Conservation (phyloP, 768 basidiomycete genomes). For the Phlebiopsis gigantea region DNA sequence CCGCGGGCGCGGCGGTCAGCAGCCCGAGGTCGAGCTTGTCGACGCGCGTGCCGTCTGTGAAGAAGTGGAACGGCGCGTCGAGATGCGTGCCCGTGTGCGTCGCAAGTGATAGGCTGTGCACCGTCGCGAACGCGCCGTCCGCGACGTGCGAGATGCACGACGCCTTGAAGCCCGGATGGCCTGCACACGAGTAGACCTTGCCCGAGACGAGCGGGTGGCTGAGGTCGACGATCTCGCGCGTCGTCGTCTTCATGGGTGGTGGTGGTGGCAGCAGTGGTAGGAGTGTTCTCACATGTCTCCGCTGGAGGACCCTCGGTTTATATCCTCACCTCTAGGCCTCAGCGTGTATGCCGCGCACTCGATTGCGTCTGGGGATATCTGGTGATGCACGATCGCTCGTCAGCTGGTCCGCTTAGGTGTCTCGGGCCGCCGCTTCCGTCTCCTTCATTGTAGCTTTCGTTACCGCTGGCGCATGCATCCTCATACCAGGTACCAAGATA, state of each 20-base stretch:
- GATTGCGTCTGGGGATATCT: not conserved
- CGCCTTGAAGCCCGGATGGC: constrained; percentile 45
- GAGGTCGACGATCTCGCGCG: constrained; percentile 40
- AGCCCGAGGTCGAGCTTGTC: constrained; percentile 50
- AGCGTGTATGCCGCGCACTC: not conserved
- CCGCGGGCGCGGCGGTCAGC: constrained; percentile 46
- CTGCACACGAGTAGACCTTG: constrained; percentile 47
- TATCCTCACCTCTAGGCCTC: not conserved
- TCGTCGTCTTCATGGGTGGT: not conserved
- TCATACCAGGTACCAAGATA: not conserved
- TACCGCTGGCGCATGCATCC: not conserved
- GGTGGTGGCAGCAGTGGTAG: not conserved
- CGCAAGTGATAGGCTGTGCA: constrained; percentile 49
- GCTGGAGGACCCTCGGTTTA: not conserved
- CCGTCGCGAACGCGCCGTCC: constrained; percentile 41
- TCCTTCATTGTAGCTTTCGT: not conserved
- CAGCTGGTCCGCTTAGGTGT: constrained; percentile 2
- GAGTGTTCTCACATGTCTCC: not conserved
- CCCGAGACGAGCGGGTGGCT: constrained; percentile 41
- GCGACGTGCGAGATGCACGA: constrained; percentile 34
- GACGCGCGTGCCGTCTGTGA: constrained; percentile 49
- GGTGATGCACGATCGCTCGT: constrained; percentile 5
- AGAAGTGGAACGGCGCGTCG: constrained; percentile 74
- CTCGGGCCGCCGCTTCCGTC: constrained; percentile 1
- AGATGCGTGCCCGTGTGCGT: constrained; percentile 79